A percentile compares a stretch with the other conserved stretches of the same genome.
phyloP scores from a whole-genome alignment of 192 early-diverging fungal genomes.

The Gigaspora rosea region DNA sequence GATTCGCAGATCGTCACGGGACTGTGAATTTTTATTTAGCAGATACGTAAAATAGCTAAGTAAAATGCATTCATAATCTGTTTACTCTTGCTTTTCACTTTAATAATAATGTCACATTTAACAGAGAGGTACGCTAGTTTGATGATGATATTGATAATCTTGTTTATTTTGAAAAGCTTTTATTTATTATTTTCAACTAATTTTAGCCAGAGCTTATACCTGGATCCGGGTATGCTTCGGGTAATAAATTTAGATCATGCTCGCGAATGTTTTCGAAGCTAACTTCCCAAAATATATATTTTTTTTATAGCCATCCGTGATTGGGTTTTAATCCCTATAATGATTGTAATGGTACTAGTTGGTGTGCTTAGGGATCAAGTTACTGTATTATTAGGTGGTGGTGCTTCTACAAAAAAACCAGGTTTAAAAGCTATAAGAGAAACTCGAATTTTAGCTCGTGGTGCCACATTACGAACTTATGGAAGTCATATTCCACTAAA shows the following conservation, averaged over 20 bases:
- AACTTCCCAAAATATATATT: not conserved
- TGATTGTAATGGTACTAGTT: slow-evolving; percentile 96
- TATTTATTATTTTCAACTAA: not conserved
- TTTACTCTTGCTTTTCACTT: too few species aligned
- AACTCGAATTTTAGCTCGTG: slow-evolving; percentile 79
- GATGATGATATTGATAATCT: too few species aligned
- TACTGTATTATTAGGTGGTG: slow-evolving; percentile 82
- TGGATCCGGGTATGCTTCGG: slow-evolving; percentile 18
- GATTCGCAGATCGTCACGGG: too few species aligned
- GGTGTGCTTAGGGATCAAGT: slow-evolving; percentile 93
- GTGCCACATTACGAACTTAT: slow-evolving; percentile 66
- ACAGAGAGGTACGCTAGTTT: too few species aligned
- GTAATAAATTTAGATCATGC: not conserved
- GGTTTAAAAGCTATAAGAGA: slow-evolving; percentile 81
- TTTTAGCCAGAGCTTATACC: slow-evolving; percentile 24
- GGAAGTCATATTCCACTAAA: slow-evolving; percentile 67
- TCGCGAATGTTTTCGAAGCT: not conserved
- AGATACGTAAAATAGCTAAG: too few species aligned
- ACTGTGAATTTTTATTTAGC: too few species aligned
- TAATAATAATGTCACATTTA: too few species aligned
- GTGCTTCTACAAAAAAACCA: slow-evolving; percentile 77
- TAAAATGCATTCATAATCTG: too few species aligned
- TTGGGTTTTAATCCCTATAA: slow-evolving; percentile 97
- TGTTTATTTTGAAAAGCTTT: too few species aligned
- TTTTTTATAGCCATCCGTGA: slow-evolving; percentile 72